phyloP scores from a whole-genome alignment of 169 alveolate genomes.

The Plasmodium gaboni region DNA sequence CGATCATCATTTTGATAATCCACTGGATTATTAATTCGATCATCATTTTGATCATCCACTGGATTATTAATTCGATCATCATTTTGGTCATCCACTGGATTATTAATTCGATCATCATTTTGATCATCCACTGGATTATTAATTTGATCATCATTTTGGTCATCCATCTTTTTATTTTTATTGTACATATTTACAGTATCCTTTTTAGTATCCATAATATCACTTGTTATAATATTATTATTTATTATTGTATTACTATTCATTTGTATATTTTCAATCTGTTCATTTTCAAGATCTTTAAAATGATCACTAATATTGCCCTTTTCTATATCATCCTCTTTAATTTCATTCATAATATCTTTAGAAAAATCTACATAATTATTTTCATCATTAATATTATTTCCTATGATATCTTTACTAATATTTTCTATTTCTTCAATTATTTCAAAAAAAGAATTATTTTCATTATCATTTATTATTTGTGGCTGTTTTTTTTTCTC shows the following conservation, averaged over 20 bases:
- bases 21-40: background rate
- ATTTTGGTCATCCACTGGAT: no score
- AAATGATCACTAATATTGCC: background rate
- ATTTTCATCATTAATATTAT: constrained; percentile 16
- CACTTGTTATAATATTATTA: no score
- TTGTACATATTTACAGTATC: no score
- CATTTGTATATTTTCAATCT: no score
- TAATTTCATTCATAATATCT: background rate
- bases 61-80: no score
- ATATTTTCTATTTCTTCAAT: constrained; percentile 54
- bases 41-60: background rate
- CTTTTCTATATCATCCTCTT: background rate
- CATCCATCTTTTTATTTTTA: no score
- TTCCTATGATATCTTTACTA: constrained; percentile 47
- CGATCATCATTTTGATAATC: background rate
- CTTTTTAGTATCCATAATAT: no score
- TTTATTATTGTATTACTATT: no score
- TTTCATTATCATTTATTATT: constrained; percentile 4
- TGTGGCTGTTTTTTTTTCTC: constrained; percentile 1
- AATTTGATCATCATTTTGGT: no score
- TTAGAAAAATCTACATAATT: background rate
- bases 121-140: no score
- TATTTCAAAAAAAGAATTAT: constrained; percentile 30
- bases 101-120: no score
- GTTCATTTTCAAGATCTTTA: no score